A percentile compares a stretch with the other conserved stretches of the same genome.
These are phyloP conservation scores for Jimgerdemannia lactiflua DNA, from an alignment of 192 early-diverging fungal genomes.

Conservation along the genomic window DNA sequence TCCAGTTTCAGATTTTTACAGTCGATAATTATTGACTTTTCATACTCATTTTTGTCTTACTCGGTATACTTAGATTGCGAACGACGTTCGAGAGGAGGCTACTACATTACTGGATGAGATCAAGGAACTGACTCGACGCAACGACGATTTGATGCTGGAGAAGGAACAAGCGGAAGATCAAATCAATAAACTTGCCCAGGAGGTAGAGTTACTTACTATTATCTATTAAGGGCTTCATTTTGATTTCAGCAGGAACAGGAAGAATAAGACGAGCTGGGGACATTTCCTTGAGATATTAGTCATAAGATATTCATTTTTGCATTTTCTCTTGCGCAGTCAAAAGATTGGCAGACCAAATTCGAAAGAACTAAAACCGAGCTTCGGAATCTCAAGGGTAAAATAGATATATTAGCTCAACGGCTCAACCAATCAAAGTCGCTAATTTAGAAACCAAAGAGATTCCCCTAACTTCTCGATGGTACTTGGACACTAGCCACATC, in stretches of 20 bases:
- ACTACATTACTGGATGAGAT: constrained; percentile 70
- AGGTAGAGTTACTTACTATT: constrained; percentile 21
- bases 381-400: constrained; percentile 51
- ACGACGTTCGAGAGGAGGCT: constrained; percentile 68
- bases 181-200: constrained; percentile 45
- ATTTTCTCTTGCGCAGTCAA: constrained; percentile 2
- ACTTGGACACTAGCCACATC: too few relatives aligned
- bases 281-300: too few relatives aligned
- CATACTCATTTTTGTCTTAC: constrained; percentile 2
- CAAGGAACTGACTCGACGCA: constrained; percentile 53
- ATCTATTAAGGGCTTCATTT: constrained; percentile 9
- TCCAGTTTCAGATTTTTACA: too few relatives aligned
- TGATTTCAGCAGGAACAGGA: neutral
- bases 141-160: constrained; percentile 55
- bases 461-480: too few relatives aligned
- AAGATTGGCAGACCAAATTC: constrained; percentile 43
- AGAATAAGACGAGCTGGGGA: too few relatives aligned
- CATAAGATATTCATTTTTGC: too few relatives aligned
- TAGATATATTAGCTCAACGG: neutral
- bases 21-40: too few relatives aligned
- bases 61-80: constrained; percentile 48
- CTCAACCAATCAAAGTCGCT: neutral
- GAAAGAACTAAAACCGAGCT: constrained; percentile 48
- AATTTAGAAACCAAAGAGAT: neutral
- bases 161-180: constrained; percentile 41